Percentiles rank a stretch among this genome's conserved stretches.
Evolutionary conservation across 495 filamentous ascomycete genomes (phyloP).

Genomic region (Neurospora hispaniola): DNA sequence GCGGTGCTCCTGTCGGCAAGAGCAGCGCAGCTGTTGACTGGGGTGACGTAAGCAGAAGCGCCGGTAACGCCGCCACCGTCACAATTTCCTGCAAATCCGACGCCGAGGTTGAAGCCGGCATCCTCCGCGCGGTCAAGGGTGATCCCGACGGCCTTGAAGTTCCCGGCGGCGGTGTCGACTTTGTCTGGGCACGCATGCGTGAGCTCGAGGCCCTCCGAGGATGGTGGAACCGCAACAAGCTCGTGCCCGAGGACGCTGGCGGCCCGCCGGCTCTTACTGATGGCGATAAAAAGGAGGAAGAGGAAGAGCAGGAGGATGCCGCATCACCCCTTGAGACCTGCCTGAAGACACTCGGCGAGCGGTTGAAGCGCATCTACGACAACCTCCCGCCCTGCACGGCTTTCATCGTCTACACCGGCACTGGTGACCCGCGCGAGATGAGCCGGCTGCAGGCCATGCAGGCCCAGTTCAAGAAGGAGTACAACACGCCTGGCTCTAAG

Average conservation of each 20-base stretch:
- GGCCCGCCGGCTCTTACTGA: constrained; percentile 8
- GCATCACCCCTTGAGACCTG: constrained; percentile 39
- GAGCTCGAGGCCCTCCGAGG: constrained; percentile 72
- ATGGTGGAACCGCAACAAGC: constrained; percentile 61
- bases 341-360: constrained; percentile 33
- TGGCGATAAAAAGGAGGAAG: neutral
- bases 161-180: constrained; percentile 64
- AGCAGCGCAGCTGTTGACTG: constrained; percentile 81
- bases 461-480: constrained; percentile 64
- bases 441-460: constrained; percentile 63
- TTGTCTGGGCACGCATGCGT: constrained; percentile 80
- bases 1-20: constrained; percentile 42
- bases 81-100: constrained; percentile 67
- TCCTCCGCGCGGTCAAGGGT: constrained; percentile 58
- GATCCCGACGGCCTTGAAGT: constrained; percentile 52
- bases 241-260: constrained; percentile 8
- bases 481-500: constrained; percentile 53
- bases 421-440: constrained; percentile 76
- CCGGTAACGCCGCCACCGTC: constrained; percentile 59
- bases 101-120: constrained; percentile 58
- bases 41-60: constrained; percentile 65
- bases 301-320: constrained; percentile 6
- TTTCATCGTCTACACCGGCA: constrained; percentile 80
- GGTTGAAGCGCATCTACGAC: constrained; percentile 62
- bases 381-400: constrained; percentile 73